Evolutionary conservation across 257 asterid genomes (phyloP), one percentile per base, ranked within the genome.

Genomic region (Marsdenia floribunda): DNA sequence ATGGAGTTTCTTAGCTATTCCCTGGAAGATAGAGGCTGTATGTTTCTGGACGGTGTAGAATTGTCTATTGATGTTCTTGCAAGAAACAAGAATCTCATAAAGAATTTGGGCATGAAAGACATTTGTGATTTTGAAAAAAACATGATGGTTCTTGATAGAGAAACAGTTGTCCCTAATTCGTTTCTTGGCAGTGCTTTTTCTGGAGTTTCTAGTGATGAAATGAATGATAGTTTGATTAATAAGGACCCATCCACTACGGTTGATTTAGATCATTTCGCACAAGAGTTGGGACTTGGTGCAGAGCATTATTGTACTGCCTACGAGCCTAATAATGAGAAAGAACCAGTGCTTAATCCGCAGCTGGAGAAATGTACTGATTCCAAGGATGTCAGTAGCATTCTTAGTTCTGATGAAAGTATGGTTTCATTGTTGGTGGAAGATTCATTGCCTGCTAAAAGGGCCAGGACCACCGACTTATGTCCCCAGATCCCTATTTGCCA

Each of bases 401-500:
- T 21, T 26, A 73, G 54, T n/a, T 75, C 82, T 3, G 72, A 65
- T 12, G 85, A 70, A 33, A 77, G 78, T 50, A 71, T 73, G 7
- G 73, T 19, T 37, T 60, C 64, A 49, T 63, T 85, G n/a, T 50
- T 78, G 44, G 82, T 74, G 54, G 83, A 85, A 75, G 75, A 85
- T 46, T 78, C 79, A 8, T 44, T 58, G 42, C 76, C 83, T 13
- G 84, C 77, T 33, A 87, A 88, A 78, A 81, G 88, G 68, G 78
- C 83, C 5, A 73, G 79, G 64, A 54, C 55, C 47, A 69, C 81
- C 7, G 79, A 81, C 79, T 80, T 74, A 26, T 83, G 72, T 40
- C 47, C 85, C 26, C 84, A 76, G 58, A 29, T 37, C 75, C 92
- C 90, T 65, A 75, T 86, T 64, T 91, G 97, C 70, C 90, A 85